Conservation (phyloP, 176 grass and related monocot genomes). For the Luzula sylvatica region DNA sequence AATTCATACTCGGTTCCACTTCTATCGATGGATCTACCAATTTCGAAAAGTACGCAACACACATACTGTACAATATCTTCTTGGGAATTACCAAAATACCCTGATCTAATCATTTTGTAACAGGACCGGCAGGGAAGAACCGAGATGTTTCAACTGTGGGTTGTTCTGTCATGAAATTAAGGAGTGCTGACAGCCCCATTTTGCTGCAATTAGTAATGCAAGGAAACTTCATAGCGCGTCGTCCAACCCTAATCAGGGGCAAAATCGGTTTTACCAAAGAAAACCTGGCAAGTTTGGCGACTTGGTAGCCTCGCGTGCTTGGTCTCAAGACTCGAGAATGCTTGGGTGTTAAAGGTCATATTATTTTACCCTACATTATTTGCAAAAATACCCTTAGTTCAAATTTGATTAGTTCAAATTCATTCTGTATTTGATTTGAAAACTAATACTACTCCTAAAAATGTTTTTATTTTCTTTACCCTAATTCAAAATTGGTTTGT, state of each 20-base stretch:
- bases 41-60: slow-evolving; percentile 59
- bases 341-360: slow-evolving; percentile 59
- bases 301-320: slow-evolving; percentile 74
- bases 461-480: slow-evolving; percentile 9
- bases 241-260: slow-evolving; percentile 41
- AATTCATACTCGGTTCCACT: slow-evolving; percentile 57
- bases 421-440: too few relatives aligned
- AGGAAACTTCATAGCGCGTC: slow-evolving; percentile 54
- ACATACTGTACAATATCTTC: slow-evolving; percentile 18
- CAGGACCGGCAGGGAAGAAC: slow-evolving; percentile 55
- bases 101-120: slow-evolving; percentile 17
- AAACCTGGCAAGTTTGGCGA: slow-evolving; percentile 73
- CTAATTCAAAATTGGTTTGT: not conserved
- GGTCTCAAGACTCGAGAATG: slow-evolving; percentile 85
- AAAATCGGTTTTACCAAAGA: slow-evolving; percentile 82
- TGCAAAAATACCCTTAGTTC: not conserved
- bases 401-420: too few relatives aligned
- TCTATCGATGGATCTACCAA: slow-evolving; percentile 62
- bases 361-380: not conserved
- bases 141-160: slow-evolving; percentile 95
- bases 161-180: slow-evolving; percentile 80
- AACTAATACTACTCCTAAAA: too few relatives aligned
- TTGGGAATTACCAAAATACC: not conserved
- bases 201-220: slow-evolving; percentile 72
- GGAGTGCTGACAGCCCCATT: slow-evolving; percentile 82